These are phyloP conservation scores for Myochromella boudieri DNA, from an alignment of 768 basidiomycete genomes.

Conservation along the genomic window DNA sequence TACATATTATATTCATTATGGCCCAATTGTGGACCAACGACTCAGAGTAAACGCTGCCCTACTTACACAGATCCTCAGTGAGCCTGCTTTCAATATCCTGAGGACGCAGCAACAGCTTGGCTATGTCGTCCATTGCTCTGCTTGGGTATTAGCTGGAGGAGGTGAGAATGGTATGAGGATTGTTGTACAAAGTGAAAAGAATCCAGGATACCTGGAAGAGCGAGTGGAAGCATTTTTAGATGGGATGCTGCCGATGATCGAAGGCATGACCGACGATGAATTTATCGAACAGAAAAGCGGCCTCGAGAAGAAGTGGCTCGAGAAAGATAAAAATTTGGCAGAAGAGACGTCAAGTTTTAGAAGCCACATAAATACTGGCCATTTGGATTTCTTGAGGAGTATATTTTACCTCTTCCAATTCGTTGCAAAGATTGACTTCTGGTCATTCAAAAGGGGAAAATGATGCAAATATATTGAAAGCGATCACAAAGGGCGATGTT, in stretches of 20 bases:
- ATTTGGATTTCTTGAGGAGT: constrained; percentile 87
- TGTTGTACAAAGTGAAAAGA: constrained; percentile 85
- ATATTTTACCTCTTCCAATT: constrained; percentile 27
- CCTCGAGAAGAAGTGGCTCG: constrained; percentile 78
- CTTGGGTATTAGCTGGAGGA: constrained; percentile 59
- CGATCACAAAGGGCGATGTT: constrained; percentile 75
- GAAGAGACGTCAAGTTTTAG: constrained; percentile 79
- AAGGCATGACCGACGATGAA: constrained; percentile 66
- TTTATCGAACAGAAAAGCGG: constrained; percentile 79
- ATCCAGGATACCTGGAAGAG: constrained; percentile 76
- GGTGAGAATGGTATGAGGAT: constrained; percentile 78
- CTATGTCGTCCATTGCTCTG: constrained; percentile 75
- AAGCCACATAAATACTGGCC: constrained; percentile 71
- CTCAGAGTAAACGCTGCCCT: constrained; percentile 69
- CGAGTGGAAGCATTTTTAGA: constrained; percentile 89
- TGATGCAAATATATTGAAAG: constrained; percentile 67
- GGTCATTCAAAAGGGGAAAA: constrained; percentile 55
- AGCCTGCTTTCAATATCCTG: constrained; percentile 88
- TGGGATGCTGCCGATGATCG: constrained; percentile 65
- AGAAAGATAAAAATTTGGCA: constrained; percentile 83
- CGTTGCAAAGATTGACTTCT: constrained; percentile 7
- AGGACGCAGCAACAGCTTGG: constrained; percentile 96
- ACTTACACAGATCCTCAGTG: constrained; percentile 81
- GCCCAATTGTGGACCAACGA: constrained; percentile 60
- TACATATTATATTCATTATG: constrained; percentile 84